Evolutionary conservation across 2,329 filamentous ascomycete genomes (phyloP), one percentile per base, ranked within the genome.

Genomic region (Pseudohalonectria lignicola): DNA sequence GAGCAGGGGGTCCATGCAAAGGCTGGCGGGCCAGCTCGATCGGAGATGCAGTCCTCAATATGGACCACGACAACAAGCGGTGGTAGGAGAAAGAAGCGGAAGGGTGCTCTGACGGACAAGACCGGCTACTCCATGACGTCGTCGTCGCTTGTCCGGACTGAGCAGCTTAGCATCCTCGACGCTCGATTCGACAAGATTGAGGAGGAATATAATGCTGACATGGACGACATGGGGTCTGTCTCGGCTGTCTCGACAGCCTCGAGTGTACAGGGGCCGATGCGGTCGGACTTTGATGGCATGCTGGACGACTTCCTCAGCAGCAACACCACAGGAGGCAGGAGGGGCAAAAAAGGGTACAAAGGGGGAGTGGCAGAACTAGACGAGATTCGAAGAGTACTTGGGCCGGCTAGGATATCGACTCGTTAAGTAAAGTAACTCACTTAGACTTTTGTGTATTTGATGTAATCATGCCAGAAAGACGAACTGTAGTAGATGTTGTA

Each of bases 101-200:
- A 94, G 67, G 90, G 88, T 33, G 90, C 92, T 3, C 64, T 93
- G 57, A 96, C 90, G 4, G 86, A 83, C 46, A 82, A 84, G 1
- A 92, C 87, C 1, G 79, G 87, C 59, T 95, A 85, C 53, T 95
- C 86, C 81, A 96, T 96, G 48, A 95, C 92, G 54, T 98, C 92
- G 59, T 96, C 92, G 49, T 96, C 92, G 81, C 82, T 92, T 64
- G 56, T 86, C 37, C 78, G 92, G 39, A 98, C 88, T 2, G 90
- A 95, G 52, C 86, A 87, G 31, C 74, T 93, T 43, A 79, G 79
- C 1, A 71, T 93, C 1, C 69, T 98, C 6, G 93, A 98, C 55
- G 82, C 82, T 34, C 76, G 92, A 19, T 98, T 96, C 56, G 92
- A 98, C 56, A 85, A 76, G 59, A 76, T 96, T 16, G 86, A 95